Evolutionary conservation across 805 yeast species (phyloP).

Genomic region (Lipomyces oligophaga): DNA sequence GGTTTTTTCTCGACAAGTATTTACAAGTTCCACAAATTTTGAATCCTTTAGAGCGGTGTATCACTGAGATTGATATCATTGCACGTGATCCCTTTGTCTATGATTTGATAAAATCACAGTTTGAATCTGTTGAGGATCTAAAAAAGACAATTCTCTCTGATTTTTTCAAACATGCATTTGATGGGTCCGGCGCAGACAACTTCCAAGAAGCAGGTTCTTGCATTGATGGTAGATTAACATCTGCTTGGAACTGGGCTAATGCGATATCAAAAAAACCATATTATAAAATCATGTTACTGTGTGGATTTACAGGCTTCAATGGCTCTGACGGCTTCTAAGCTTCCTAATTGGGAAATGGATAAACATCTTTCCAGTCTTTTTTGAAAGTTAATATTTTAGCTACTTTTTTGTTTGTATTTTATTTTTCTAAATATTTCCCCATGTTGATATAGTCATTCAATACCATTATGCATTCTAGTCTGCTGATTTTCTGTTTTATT

Average conservation of each 20-base stretch:
- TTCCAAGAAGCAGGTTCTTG: conserved; percentile 81
- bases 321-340: conserved; percentile 63
- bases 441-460: too few species aligned
- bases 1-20: conserved; percentile 74
- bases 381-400: too few species aligned
- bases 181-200: conserved; percentile 80
- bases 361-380: too few species aligned
- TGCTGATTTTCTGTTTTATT: too few species aligned
- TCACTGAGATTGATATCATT: conserved; percentile 53
- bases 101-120: conserved; percentile 55
- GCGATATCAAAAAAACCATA: conserved; percentile 64
- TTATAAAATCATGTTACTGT: conserved; percentile 55
- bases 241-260: conserved; percentile 82
- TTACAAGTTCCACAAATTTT: conserved; percentile 74
- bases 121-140: conserved; percentile 52
- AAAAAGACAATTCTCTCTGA: conserved; percentile 44
- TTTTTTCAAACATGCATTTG: conserved; percentile 53
- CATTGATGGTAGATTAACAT: conserved; percentile 75
- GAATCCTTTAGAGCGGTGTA: conserved; percentile 63
- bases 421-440: too few species aligned
- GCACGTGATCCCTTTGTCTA: conserved; percentile 48
- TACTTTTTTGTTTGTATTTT: too few species aligned
- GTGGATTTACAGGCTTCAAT: conserved; percentile 73
- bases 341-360: too few species aligned
- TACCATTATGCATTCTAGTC: too few species aligned